Evolutionary conservation across 352 stramenopile genomes (phyloP), one percentile per base, ranked within the genome.

Genomic region (Pythium phragmitis): DNA sequence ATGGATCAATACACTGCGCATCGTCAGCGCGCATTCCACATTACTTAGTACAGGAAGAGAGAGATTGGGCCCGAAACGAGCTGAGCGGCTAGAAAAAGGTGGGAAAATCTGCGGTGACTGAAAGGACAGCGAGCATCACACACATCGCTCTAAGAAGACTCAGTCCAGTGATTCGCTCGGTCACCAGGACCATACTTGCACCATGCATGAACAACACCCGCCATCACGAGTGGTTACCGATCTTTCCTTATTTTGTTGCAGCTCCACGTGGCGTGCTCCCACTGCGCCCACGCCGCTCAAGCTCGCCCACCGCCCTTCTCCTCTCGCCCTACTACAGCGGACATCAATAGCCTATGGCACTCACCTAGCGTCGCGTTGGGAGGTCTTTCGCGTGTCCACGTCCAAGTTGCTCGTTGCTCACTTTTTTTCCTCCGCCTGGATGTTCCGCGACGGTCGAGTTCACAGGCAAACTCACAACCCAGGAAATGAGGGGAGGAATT

Each of bases 391-490:
- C 37, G 19, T 30, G 5, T 14, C 34, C 4, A 19, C n/a, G 7
- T 19, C 23, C 43, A n/a, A 34, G 2, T 28, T 55, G 50, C 51
- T 19, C 47, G 43, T 57, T 42, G 14, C 26, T 46, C 23, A 21
- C 34, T 21, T 21, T 21, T 21, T 23, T 30, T 4, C 30, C 46
- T 52, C n/a, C 45, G 45, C 33, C 23, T 19, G 39, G 12, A 43
- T 6, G 13, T 54, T 51, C 46, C 33, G 57, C 26, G 60, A 50
- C 59, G 39, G 49, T 36, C 59, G 41, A 65, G 59, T 65, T 65
- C 59, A 19, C 39, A 21, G 45, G 21, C 57, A 49, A 36, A 47
- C 59, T 45, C 47, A 57, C 57, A 19, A 47, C 34, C 47, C 26
- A 30, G 26, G 57, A 37, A 33, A 26, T 16, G 33, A 36, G 46